Conservation (phyloP, 345 rosid genomes). For the Rhodamnia argentea region DNA sequence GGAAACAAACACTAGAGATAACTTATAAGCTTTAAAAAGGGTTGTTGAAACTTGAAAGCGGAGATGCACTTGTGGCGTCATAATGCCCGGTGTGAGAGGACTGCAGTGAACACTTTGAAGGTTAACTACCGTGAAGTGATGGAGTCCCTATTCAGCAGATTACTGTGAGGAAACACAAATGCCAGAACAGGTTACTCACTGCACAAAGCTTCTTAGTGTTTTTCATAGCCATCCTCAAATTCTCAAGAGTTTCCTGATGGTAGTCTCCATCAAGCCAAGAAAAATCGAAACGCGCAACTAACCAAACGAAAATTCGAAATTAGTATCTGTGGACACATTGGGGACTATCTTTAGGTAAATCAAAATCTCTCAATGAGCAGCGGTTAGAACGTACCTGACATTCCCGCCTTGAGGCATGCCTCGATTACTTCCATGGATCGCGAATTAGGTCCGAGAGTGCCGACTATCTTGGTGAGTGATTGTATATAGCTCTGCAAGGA, state of each 20-base stretch:
- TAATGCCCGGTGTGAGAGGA: neutral
- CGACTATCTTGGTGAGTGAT: slow-evolving; percentile 24
- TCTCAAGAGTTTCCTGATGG: slow-evolving; percentile 32
- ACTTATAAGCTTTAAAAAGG: neutral
- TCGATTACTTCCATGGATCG: slow-evolving; percentile 17
- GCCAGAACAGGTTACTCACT: slow-evolving; percentile 6
- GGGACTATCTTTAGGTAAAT: neutral
- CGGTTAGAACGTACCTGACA: slow-evolving; percentile 13
- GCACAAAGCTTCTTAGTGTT: slow-evolving; percentile 27
- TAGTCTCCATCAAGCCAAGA: slow-evolving; percentile 26
- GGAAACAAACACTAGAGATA: neutral
- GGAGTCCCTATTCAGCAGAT: neutral
- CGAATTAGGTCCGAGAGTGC: slow-evolving; percentile 28
- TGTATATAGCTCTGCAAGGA: slow-evolving; percentile 12
- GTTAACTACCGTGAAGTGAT: neutral
- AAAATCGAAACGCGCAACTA: slow-evolving; percentile 28
- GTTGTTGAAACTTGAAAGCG: neutral
- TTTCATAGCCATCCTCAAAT: slow-evolving; percentile 17
- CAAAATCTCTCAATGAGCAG: neutral
- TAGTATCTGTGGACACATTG: neutral
- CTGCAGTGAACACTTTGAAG: neutral
- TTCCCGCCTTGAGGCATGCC: slow-evolving; percentile 24
- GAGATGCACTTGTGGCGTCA: neutral
- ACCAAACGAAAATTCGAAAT: neutral
- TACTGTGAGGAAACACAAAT: neutral